These are phyloP conservation scores for Mortierella sp. DNA, from an alignment of 371 early-diverging fungal species.

Conservation along the genomic window DNA sequence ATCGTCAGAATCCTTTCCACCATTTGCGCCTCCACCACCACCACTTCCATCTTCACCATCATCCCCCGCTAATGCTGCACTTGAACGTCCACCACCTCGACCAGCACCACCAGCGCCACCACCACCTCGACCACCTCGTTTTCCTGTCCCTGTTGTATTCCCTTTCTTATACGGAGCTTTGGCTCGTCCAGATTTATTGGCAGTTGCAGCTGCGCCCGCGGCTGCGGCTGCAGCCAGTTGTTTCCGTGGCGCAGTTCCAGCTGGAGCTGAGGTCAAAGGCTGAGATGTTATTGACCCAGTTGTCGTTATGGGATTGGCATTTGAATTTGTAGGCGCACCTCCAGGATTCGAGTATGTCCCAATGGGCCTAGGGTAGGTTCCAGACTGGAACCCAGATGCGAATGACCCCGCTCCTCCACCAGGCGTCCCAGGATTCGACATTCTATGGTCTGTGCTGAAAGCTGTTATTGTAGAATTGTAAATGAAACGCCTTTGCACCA, in stretches of 20 bases:
- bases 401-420: constrained; percentile 21
- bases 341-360: constrained; percentile 23
- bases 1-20: constrained; percentile 43
- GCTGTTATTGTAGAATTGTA: neutral
- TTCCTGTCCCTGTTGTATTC: constrained; percentile 7
- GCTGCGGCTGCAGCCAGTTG: constrained; percentile 46
- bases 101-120: constrained; percentile 15
- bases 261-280: constrained; percentile 31
- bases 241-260: constrained; percentile 44
- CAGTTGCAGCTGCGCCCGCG: constrained; percentile 34
- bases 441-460: constrained; percentile 8
- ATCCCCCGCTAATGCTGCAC: neutral
- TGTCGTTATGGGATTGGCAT: constrained; percentile 7
- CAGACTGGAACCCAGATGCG: constrained; percentile 21
- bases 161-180: constrained; percentile 36
- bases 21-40: constrained; percentile 10
- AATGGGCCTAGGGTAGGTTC: constrained; percentile 26
- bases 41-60: constrained; percentile 32
- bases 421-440: constrained; percentile 32
- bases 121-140: constrained; percentile 23
- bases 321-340: neutral
- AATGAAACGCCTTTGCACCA: neutral
- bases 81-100: constrained; percentile 12
- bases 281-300: neutral
- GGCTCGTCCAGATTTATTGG: constrained; percentile 32